Evolutionary conservation across 192 early-diverging fungal genomes (phyloP).

Genomic region (Entomortierella beljakovae): DNA sequence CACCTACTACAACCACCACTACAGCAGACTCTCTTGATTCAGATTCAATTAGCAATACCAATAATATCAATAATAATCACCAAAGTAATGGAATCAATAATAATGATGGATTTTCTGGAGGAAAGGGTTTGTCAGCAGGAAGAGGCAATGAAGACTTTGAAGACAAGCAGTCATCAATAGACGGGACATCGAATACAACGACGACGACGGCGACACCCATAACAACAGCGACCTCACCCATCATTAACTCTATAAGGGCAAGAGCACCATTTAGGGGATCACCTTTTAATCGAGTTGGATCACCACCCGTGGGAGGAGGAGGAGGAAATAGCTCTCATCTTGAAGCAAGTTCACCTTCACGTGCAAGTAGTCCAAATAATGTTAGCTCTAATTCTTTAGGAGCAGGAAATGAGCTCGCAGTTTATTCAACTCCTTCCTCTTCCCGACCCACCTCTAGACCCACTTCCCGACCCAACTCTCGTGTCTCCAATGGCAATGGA

Average conservation of each 20-base stretch:
- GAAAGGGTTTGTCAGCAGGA: too few species aligned
- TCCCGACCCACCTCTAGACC: slow-evolving; percentile 41
- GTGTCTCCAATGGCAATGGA: slow-evolving; percentile 39
- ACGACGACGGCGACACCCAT: neutral
- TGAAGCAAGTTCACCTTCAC: slow-evolving; percentile 31
- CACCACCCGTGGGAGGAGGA: slow-evolving; percentile 19
- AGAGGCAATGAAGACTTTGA: too few species aligned
- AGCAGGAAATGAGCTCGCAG: slow-evolving; percentile 13
- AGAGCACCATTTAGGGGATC: slow-evolving; percentile 5
- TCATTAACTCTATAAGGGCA: slow-evolving; percentile 1
- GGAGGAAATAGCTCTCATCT: slow-evolving; percentile 27
- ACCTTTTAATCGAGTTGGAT: slow-evolving; percentile 28
- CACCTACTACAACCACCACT: slow-evolving; percentile 2
- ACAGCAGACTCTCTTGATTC: too few species aligned
- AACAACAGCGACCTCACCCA: slow-evolving; percentile 16
- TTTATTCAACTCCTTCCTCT: slow-evolving; percentile 48
- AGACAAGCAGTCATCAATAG: too few species aligned
- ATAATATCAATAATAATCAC: too few species aligned
- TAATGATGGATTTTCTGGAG: neutral
- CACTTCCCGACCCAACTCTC: slow-evolving; percentile 32
- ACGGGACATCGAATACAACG: too few species aligned
- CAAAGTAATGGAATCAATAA: neutral
- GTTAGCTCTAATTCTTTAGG: slow-evolving; percentile 33
- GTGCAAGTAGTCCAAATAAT: slow-evolving; percentile 40
- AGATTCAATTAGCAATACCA: too few species aligned